Evolutionary conservation across 2,329 filamentous ascomycete genomes (phyloP).

Genomic region (Bipolaris oryzae): DNA sequence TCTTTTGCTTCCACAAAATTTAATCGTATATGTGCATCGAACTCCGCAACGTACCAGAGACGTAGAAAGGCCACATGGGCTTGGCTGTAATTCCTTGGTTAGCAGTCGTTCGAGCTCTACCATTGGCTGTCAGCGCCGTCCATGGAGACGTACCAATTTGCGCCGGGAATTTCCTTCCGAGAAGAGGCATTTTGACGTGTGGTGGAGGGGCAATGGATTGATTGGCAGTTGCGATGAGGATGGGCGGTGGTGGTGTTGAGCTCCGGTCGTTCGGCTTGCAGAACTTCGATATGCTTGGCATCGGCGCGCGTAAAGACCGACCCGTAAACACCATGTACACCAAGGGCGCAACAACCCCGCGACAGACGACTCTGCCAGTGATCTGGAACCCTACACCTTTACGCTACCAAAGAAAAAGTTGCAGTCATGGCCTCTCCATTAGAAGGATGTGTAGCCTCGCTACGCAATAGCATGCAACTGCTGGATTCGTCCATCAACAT

Average conservation of each 20-base stretch:
- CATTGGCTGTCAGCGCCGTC: constrained; percentile 4
- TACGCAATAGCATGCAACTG: constrained; percentile 65
- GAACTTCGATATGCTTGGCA: constrained; percentile 39
- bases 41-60: constrained; percentile 74
- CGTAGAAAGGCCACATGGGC: constrained; percentile 92
- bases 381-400: background rate
- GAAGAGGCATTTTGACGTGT: constrained; percentile 51
- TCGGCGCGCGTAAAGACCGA: constrained; percentile 31
- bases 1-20: background rate
- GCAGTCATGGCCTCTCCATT: constrained; percentile 52
- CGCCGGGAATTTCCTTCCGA: constrained; percentile 60
- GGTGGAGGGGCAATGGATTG: constrained; percentile 40
- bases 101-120: constrained; percentile 27
- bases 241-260: constrained; percentile 34
- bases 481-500: constrained; percentile 68
- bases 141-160: constrained; percentile 53
- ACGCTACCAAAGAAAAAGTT: background rate
- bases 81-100: constrained; percentile 65
- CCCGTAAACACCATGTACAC: constrained; percentile 21
- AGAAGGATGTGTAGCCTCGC: constrained; percentile 64
- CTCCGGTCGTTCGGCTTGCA: constrained; percentile 25
- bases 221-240: constrained; percentile 39
- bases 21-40: background rate
- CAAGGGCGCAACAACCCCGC: constrained; percentile 22
- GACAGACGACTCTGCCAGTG: constrained; percentile 9